A percentile compares a stretch with the other conserved stretches of the same genome.
These are phyloP conservation scores for Tulasnella sp. DNA, from an alignment of 768 basidiomycete genomes.

Conservation along the genomic window DNA sequence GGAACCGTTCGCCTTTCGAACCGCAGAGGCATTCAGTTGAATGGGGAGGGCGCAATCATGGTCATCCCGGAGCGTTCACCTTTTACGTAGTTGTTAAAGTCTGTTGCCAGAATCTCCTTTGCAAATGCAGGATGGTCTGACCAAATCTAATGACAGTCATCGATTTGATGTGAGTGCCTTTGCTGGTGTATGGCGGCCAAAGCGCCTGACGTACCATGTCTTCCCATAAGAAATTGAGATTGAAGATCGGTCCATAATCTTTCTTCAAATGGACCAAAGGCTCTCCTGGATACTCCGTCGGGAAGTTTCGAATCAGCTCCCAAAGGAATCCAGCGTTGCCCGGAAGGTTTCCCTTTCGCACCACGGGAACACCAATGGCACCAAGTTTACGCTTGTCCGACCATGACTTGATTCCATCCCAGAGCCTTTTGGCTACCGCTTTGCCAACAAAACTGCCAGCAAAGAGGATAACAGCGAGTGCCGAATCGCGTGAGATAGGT, in stretches of 20 bases:
- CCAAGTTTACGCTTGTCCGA: neutral
- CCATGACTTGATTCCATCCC: neutral
- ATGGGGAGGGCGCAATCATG: neutral
- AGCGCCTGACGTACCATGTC: neutral
- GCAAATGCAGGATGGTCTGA: slow-evolving; percentile 40
- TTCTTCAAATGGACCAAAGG: slow-evolving; percentile 26
- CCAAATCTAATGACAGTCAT: slow-evolving; percentile 26
- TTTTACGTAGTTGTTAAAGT: slow-evolving; percentile 55
- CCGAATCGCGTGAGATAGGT: neutral
- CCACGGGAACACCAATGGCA: neutral
- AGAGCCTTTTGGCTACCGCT: neutral
- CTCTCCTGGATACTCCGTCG: slow-evolving; percentile 31
- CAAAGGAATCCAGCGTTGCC: neutral
- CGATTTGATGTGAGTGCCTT: neutral
- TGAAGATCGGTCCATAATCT: slow-evolving; percentile 29
- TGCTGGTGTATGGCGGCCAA: neutral
- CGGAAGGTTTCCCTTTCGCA: neutral
- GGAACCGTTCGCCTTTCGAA: neutral
- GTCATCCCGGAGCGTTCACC: slow-evolving; percentile 30
- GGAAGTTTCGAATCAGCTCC: neutral
- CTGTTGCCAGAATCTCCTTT: slow-evolving; percentile 49
- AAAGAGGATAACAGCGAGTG: neutral
- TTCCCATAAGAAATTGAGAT: slow-evolving; percentile 22
- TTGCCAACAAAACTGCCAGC: neutral
- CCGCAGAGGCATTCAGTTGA: neutral